phyloP scores from a whole-genome alignment of 495 filamentous ascomycete species.

The Penicillium macrosclerotiorum region DNA sequence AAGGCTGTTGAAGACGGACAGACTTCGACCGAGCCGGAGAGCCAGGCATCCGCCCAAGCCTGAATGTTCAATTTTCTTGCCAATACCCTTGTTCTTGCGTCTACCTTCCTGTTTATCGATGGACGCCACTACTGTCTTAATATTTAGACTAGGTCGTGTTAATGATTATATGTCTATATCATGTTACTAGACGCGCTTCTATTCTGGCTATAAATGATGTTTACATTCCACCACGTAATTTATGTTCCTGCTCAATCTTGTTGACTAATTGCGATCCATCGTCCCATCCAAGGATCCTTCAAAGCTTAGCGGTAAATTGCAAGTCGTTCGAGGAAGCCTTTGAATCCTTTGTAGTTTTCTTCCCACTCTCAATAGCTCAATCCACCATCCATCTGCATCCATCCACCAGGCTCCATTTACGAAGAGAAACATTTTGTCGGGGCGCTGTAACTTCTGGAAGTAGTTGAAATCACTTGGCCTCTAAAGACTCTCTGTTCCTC shows the following conservation, averaged over 20 bases:
- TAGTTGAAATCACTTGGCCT: constrained; percentile 1
- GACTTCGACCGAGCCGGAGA: constrained; percentile 2
- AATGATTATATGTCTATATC: constrained; percentile 13
- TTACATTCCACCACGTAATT: not conserved
- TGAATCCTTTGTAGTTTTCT: constrained; percentile 1
- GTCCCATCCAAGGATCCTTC: too few species aligned
- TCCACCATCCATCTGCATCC: constrained; percentile 30
- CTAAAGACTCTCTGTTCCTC: not conserved
- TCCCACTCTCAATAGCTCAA: constrained; percentile 27
- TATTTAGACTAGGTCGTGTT: constrained; percentile 14
- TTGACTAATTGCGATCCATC: too few species aligned
- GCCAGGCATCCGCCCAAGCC: constrained; percentile 1
- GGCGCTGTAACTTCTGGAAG: constrained; percentile 15
- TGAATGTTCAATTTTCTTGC: constrained; percentile 4
- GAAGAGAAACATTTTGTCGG: constrained; percentile 19
- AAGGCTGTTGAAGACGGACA: constrained; percentile 36
- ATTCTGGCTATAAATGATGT: not conserved
- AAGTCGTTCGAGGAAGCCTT: not conserved
- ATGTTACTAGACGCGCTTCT: not conserved
- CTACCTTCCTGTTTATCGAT: not conserved
- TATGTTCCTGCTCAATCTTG: not conserved
- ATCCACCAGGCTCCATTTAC: constrained; percentile 26
- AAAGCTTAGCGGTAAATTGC: too few species aligned
- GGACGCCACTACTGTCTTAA: constrained; percentile 4
- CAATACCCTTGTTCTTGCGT: constrained; percentile 21